Evolutionary conservation across 495 filamentous ascomycete genomes (phyloP), one percentile per base, ranked within the genome.

Genomic region (Aspergillus bridgeri): DNA sequence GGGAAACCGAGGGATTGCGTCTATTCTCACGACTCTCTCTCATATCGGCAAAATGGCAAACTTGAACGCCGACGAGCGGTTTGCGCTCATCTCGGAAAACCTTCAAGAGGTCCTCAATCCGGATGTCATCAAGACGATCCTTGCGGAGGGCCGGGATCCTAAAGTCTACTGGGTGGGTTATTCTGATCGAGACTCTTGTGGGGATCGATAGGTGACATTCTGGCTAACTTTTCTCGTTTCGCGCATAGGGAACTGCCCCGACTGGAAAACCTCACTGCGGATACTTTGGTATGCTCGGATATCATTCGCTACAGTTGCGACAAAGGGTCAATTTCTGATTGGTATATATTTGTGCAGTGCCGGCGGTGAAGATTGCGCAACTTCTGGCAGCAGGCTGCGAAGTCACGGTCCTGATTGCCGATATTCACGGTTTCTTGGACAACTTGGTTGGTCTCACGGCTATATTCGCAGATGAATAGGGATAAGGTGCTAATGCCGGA

Each of bases 371-470:
- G 73, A 86, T 98, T 63, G 92, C 91, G 29, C 86, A 98, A 64
- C 83, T 96, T 59, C 84, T 98, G 3, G 79, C 79, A 29, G 92
- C 94, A 21, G 92, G 89, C 19, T 96, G 91, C 72, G 78, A 88
- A 21, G 83, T 97, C 54, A 86, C 81, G 42, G 79, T 96, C 48
- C 85, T 96, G 9, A 83, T 96, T 13, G 90, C 91, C 60, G 90
- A 96, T 61, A 71, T 83, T 7, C 79, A 82, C 59, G 78, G 59
- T 18, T 81, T 80, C 67, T 66, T 81, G 2, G 76, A 80, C 53
- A 75, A 74, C 53, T 65, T 78, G 29, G 29, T 33, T 33, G 5
- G 29, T 33, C n/a, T 33, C 8, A 33, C 29, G 29, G 29, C 13
- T 11, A 9, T 8, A 33, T 33, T 27, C 7, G 25, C 25, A 27